A percentile compares a stretch with the other conserved stretches of the same genome.
Conservation (phyloP, 306 rosid species). For the Inga laurina region DNA sequence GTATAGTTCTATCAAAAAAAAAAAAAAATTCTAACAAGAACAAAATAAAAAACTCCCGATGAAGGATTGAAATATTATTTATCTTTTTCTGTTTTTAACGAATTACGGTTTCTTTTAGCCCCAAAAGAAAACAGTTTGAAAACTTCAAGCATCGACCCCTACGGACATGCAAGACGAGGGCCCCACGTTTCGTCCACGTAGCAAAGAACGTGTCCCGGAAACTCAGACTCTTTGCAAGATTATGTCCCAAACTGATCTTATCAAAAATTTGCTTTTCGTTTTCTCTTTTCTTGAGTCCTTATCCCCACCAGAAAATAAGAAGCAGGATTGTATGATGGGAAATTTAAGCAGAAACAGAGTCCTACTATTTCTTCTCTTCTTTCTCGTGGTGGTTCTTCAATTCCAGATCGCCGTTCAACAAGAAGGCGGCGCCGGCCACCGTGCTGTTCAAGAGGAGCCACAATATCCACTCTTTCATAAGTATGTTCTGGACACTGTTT, state of each 20-base stretch:
- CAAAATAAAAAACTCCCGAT: no score
- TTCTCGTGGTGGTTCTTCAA: constrained; percentile 34
- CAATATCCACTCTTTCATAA: constrained; percentile 38
- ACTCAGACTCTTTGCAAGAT: not conserved
- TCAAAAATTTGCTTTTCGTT: not conserved
- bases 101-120: not conserved
- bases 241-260: not conserved
- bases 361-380: constrained; percentile 42
- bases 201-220: constrained; percentile 26
- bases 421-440: constrained; percentile 38
- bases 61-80: no score
- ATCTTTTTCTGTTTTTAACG: not conserved
- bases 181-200: constrained; percentile 34
- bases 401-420: constrained; percentile 39
- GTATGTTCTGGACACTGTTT: constrained; percentile 42
- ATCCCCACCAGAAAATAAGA: not conserved
- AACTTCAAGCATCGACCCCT: constrained; percentile 47
- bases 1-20: no score
- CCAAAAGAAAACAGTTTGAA: constrained; percentile 36
- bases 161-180: constrained; percentile 41
- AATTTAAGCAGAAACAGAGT: constrained; percentile 43
- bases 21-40: no score
- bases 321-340: constrained; percentile 37
- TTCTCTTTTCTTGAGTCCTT: not conserved
- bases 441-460: constrained; percentile 31